These are phyloP conservation scores for Juglanconis oblonga DNA, from an alignment of 2,329 filamentous ascomycete genomes.

Conservation along the genomic window DNA sequence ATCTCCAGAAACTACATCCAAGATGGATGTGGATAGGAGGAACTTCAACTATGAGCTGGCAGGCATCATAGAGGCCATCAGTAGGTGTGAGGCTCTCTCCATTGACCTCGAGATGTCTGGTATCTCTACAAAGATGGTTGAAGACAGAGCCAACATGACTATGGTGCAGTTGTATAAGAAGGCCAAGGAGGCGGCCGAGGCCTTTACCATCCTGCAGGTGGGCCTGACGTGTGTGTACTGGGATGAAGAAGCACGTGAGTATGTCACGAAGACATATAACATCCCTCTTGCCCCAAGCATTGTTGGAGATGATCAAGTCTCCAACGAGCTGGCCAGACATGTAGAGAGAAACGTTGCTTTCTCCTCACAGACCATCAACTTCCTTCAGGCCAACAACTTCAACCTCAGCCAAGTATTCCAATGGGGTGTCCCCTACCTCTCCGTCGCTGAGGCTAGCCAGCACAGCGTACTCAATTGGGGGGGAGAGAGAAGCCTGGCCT, in stretches of 20 bases:
- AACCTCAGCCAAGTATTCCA: constrained; percentile 24
- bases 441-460: constrained; percentile 21
- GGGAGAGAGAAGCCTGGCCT: neutral
- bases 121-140: constrained; percentile 18
- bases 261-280: constrained; percentile 28
- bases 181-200: constrained; percentile 27
- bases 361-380: constrained; percentile 27
- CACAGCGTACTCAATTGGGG: constrained; percentile 11
- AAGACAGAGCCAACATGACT: neutral
- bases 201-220: constrained; percentile 33
- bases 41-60: constrained; percentile 31
- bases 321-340: constrained; percentile 19
- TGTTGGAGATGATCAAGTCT: constrained; percentile 4
- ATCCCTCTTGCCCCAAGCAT: constrained; percentile 31
- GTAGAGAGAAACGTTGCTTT: constrained; percentile 28
- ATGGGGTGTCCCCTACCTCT: constrained; percentile 32
- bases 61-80: constrained; percentile 27
- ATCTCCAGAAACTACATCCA: neutral
- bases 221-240: constrained; percentile 33
- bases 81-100: constrained; percentile 29
- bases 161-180: constrained; percentile 26
- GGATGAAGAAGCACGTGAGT: constrained; percentile 16
- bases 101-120: constrained; percentile 39
- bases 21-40: constrained; percentile 26
- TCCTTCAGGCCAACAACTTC: constrained; percentile 28